phyloP scores from a whole-genome alignment of 768 basidiomycete genomes.

The Mycena leptocephala region DNA sequence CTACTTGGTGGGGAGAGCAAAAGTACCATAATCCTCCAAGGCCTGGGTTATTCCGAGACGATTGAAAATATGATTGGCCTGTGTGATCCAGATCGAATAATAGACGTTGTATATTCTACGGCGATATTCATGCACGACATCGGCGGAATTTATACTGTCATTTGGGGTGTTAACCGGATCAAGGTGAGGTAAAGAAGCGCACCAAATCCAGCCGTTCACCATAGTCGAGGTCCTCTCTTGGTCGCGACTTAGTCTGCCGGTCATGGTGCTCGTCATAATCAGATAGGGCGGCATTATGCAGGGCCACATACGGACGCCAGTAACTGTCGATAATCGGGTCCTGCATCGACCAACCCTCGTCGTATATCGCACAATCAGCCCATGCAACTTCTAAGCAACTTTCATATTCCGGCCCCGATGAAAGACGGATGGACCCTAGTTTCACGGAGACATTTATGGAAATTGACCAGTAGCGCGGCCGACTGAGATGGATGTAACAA shows the following conservation, averaged over 20 bases:
- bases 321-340: no score
- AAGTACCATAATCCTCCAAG: neutral
- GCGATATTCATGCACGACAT: neutral
- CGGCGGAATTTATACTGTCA: conserved; percentile 1
- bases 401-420: neutral
- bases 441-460: neutral
- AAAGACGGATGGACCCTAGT: neutral
- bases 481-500: neutral
- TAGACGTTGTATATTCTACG: neutral
- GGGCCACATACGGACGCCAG: no score
- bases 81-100: neutral
- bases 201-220: neutral
- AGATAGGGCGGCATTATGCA: neutral
- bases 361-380: neutral
- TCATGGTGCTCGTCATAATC: neutral
- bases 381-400: conserved; percentile 1
- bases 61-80: conserved; percentile 8
- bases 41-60: neutral
- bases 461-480: neutral
- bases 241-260: neutral
- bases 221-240: neutral
- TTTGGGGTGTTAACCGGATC: no score
- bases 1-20: neutral
- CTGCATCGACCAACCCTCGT: neutral
- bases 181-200: neutral